A percentile compares a stretch with the other conserved stretches of the same genome.
phyloP scores from a whole-genome alignment of 192 early-diverging fungal genomes.

The Coemansia sp. region DNA sequence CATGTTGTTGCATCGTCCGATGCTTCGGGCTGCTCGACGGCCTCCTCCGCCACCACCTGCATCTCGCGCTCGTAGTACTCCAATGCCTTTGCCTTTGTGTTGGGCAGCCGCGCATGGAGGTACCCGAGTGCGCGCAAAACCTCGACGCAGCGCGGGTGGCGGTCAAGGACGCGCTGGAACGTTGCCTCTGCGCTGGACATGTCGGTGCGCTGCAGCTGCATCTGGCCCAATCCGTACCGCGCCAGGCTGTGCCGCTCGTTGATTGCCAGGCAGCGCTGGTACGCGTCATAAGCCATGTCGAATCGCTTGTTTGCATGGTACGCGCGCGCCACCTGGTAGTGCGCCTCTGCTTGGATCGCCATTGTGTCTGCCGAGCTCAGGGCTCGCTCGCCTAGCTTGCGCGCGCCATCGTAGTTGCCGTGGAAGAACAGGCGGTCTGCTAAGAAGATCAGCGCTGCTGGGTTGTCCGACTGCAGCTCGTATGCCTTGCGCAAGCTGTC shows the following conservation, averaged over 20 bases:
- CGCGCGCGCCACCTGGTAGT: slow-evolving; percentile 60
- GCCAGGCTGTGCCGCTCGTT: slow-evolving; percentile 68
- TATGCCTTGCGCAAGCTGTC: slow-evolving; percentile 34
- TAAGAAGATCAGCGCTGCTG: slow-evolving; percentile 49
- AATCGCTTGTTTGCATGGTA: slow-evolving; percentile 63
- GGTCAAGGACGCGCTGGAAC: slow-evolving; percentile 61
- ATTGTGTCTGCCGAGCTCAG: slow-evolving; percentile 50
- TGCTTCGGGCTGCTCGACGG: slow-evolving; percentile 47
- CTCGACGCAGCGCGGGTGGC: slow-evolving; percentile 65
- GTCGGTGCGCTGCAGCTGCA: slow-evolving; percentile 58
- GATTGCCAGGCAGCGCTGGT: slow-evolving; percentile 61
- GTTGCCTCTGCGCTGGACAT: slow-evolving; percentile 50
- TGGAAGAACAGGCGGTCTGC: slow-evolving; percentile 59
- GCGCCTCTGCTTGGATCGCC: slow-evolving; percentile 61
- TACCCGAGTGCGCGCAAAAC: slow-evolving; percentile 63
- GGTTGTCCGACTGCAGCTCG: slow-evolving; percentile 29
- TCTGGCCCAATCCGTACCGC: slow-evolving; percentile 78
- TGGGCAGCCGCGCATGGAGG: slow-evolving; percentile 61
- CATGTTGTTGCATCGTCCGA: slow-evolving; percentile 10
- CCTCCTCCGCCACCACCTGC: slow-evolving; percentile 57
- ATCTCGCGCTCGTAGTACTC: slow-evolving; percentile 66
- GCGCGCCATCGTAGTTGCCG: slow-evolving; percentile 45
- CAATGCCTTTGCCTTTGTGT: slow-evolving; percentile 65
- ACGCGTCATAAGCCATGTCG: slow-evolving; percentile 70
- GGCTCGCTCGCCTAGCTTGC: slow-evolving; percentile 50